phyloP scores from a whole-genome alignment of 139 green algal genomes.

The Tetradesmus obliquus region DNA sequence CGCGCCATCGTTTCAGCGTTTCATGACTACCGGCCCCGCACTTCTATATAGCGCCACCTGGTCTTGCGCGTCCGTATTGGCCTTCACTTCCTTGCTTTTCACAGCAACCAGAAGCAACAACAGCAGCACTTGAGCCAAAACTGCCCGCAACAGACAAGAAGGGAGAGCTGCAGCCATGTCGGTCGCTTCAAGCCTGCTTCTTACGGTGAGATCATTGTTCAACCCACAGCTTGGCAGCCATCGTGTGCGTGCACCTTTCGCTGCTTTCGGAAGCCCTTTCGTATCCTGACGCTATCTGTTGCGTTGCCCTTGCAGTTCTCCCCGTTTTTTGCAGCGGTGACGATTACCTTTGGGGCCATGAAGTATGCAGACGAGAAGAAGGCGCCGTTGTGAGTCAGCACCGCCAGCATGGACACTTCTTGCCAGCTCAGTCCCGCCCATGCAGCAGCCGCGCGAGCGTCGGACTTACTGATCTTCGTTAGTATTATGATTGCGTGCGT shows the following conservation, averaged over 20 bases:
- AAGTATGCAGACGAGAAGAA: constrained; percentile 2
- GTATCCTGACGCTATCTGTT: background rate
- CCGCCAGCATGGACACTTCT: background rate
- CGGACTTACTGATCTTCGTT: background rate
- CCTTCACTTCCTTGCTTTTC: background rate
- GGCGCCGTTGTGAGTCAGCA: background rate
- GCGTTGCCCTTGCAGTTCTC: constrained; percentile 8
- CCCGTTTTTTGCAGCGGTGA: background rate
- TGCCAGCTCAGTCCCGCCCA: background rate
- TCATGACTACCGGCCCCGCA: background rate
- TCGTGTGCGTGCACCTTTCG: background rate
- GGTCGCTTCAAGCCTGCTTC: background rate
- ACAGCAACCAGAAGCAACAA: background rate
- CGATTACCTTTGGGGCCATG: constrained; percentile 3
- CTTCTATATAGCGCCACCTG: background rate
- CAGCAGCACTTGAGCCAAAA: background rate
- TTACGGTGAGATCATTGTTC: background rate
- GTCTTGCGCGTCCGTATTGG: background rate
- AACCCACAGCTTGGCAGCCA: too few species aligned
- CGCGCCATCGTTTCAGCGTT: background rate
- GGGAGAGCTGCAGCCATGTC: constrained; percentile 16
- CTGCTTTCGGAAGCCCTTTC: background rate
- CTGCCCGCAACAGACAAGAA: background rate
- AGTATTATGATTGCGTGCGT: background rate
- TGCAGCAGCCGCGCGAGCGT: background rate